These are phyloP conservation scores for Neopestalotiopsis rosae DNA, from an alignment of 2,329 filamentous ascomycete genomes.

Conservation along the genomic window DNA sequence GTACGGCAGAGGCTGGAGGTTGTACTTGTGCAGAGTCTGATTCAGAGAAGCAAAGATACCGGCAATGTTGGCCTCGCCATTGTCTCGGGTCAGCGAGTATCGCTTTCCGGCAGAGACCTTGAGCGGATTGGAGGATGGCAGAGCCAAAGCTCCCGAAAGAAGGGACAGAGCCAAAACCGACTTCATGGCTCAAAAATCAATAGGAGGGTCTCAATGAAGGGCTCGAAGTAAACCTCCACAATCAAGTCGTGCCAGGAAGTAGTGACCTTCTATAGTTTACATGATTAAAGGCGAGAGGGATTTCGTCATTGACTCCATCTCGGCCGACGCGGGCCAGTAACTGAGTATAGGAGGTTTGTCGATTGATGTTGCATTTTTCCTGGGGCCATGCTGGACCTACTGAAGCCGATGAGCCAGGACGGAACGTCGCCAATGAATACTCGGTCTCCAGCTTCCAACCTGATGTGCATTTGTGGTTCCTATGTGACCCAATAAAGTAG, in stretches of 20 bases:
- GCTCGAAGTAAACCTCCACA: background rate
- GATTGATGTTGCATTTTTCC: background rate
- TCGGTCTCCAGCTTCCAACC: background rate
- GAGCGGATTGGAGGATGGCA: slow-evolving; percentile 3
- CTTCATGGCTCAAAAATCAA: background rate
- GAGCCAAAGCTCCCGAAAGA: slow-evolving; percentile 12
- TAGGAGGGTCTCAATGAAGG: too few relatives aligned
- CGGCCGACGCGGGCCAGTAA: background rate
- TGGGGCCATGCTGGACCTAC: background rate
- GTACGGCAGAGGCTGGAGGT: slow-evolving; percentile 12
- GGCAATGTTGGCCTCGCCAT: slow-evolving; percentile 15
- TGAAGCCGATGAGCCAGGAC: background rate
- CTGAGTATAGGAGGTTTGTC: background rate
- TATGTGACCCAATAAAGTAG: slow-evolving; percentile 3
- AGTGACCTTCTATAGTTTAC: background rate
- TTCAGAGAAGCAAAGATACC: slow-evolving; percentile 13
- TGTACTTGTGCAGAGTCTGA: slow-evolving; percentile 12
- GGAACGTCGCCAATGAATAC: background rate
- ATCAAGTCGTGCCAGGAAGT: background rate
- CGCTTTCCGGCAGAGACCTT: slow-evolving; percentile 1
- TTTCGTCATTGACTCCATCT: background rate
- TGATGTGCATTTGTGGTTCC: background rate
- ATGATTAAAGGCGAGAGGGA: background rate
- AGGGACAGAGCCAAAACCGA: slow-evolving; percentile 2
- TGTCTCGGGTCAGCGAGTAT: slow-evolving; percentile 5